Evolutionary conservation across 192 early-diverging fungal genomes (phyloP).

Genomic region (Phycomyces nitens): DNA sequence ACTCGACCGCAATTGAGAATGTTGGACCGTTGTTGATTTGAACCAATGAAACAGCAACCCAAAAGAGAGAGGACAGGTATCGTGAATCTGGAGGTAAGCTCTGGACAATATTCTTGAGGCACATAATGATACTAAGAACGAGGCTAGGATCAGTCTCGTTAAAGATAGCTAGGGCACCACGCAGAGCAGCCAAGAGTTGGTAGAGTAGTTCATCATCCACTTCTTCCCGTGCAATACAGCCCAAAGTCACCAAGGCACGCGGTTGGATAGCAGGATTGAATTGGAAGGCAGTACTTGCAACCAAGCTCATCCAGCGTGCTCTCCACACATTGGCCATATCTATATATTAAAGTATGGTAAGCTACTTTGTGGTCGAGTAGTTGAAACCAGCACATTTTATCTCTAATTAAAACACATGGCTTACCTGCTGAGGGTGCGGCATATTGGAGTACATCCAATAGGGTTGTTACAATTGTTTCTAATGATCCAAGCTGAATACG

Average conservation of each 20-base stretch:
- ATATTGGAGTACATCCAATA: slow-evolving; percentile 62
- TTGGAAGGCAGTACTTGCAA: slow-evolving; percentile 90
- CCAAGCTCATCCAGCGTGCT: slow-evolving; percentile 88
- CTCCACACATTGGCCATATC: slow-evolving; percentile 82
- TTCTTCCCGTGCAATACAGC: slow-evolving; percentile 83
- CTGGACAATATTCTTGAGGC: slow-evolving; percentile 84
- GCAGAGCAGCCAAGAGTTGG: slow-evolving; percentile 85
- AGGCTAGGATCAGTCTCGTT: slow-evolving; percentile 78
- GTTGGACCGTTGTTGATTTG: slow-evolving; percentile 83
- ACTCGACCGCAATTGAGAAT: slow-evolving; percentile 66
- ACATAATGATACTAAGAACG: slow-evolving; percentile 85
- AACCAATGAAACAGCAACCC: slow-evolving; percentile 84
- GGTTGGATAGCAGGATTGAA: slow-evolving; percentile 93
- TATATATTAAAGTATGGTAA: slow-evolving; percentile 29
- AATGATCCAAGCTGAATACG: slow-evolving; percentile 46
- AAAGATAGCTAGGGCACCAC: slow-evolving; percentile 80
- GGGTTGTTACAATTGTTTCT: slow-evolving; percentile 55
- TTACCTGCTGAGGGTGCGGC: slow-evolving; percentile 66
- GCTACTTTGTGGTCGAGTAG: too few relatives aligned
- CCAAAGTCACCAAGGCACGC: slow-evolving; percentile 87
- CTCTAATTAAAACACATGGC: too few relatives aligned
- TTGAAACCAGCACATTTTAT: too few relatives aligned
- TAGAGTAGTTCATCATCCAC: slow-evolving; percentile 93
- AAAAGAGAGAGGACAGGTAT: slow-evolving; percentile 85
- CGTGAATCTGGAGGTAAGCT: slow-evolving; percentile 78